Percentiles rank a stretch among this genome's conserved stretches.
phyloP scores from a whole-genome alignment of 1,139 yeast genomes.

The Saccharomyces pastorianus region DNA sequence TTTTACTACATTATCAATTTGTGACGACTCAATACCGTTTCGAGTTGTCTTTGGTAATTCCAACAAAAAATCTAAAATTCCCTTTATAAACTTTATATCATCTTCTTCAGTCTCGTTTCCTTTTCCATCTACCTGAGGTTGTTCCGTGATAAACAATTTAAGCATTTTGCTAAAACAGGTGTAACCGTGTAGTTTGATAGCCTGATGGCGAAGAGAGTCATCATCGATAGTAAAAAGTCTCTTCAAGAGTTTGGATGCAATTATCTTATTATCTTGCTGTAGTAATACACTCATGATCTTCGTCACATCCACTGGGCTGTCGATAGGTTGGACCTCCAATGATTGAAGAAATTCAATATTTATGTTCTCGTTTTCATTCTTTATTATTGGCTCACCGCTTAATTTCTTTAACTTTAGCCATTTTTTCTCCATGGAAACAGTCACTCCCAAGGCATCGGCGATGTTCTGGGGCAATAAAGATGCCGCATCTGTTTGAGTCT shows the following conservation, averaged over 20 bases:
- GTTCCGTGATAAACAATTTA: slow-evolving; percentile 31
- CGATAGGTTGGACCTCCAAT: slow-evolving; percentile 47
- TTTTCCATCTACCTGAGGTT: background rate
- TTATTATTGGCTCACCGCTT: slow-evolving; percentile 39
- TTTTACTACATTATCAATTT: slow-evolving; percentile 58
- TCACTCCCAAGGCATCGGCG: slow-evolving; percentile 80
- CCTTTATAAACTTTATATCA: slow-evolving; percentile 29
- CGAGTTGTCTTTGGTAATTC: slow-evolving; percentile 77
- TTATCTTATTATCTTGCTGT: slow-evolving; percentile 64
- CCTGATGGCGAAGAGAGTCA: slow-evolving; percentile 45
- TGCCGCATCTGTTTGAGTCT: slow-evolving; percentile 89
- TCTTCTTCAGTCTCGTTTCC: background rate
- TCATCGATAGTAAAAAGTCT: slow-evolving; percentile 56
- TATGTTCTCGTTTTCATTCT: slow-evolving; percentile 51
- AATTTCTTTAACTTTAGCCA: slow-evolving; percentile 58
- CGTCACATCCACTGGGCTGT: slow-evolving; percentile 51
- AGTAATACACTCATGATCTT: slow-evolving; percentile 75
- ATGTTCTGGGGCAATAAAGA: slow-evolving; percentile 72
- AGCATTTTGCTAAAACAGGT: slow-evolving; percentile 63
- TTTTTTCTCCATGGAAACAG: slow-evolving; percentile 49
- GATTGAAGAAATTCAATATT: slow-evolving; percentile 59
- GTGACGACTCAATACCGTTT: slow-evolving; percentile 73
- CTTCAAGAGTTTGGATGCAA: slow-evolving; percentile 57
- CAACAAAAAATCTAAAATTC: slow-evolving; percentile 50
- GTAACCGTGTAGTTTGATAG: slow-evolving; percentile 81